These are phyloP conservation scores for Fragilariopsis cylindrus DNA, from an alignment of 108 stramenopile genomes.

Conservation along the genomic window DNA sequence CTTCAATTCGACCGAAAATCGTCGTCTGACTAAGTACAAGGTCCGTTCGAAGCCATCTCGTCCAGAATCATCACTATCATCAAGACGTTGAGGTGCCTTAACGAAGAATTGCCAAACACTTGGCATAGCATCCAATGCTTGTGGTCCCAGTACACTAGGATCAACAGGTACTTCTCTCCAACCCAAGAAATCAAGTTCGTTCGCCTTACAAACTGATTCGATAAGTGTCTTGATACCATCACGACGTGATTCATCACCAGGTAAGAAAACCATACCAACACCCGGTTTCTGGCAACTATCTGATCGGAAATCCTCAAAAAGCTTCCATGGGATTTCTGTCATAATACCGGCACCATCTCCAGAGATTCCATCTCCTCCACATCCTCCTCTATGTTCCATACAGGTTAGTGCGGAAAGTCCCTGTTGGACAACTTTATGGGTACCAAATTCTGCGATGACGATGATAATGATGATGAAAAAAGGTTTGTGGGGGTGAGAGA, in stretches of 20 bases:
- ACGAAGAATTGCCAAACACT: conserved; percentile 95
- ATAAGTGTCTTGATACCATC: conserved; percentile 70
- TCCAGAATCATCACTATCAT: conserved; percentile 58
- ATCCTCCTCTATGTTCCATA: conserved; percentile 90
- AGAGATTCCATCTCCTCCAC: conserved; percentile 82
- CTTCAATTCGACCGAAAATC: conserved; percentile 74
- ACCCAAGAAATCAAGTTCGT: conserved; percentile 87
- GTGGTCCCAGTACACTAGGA: conserved; percentile 63
- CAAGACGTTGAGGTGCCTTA: conserved; percentile 73
- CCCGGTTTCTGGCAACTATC: conserved; percentile 75
- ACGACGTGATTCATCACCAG: conserved; percentile 74
- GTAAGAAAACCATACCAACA: conserved; percentile 93
- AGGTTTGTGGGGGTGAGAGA: too few relatives aligned
- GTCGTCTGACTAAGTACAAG: conserved; percentile 85
- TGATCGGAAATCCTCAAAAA: conserved; percentile 69
- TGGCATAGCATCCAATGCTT: conserved; percentile 70
- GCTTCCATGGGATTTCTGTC: conserved; percentile 94
- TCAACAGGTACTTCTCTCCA: conserved; percentile 91
- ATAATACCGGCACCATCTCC: conserved; percentile 96
- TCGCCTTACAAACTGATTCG: conserved; percentile 76
- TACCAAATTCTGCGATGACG: conserved; percentile 61
- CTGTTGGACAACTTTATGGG: conserved; percentile 73
- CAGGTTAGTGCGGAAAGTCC: conserved; percentile 79
- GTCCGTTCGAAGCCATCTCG: conserved; percentile 95
- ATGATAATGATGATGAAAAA: too few relatives aligned